A percentile compares a stretch with the other conserved stretches of the same genome.
phyloP scores from a whole-genome alignment of 805 yeast species.

The Myxozyma vanderwaltii region DNA sequence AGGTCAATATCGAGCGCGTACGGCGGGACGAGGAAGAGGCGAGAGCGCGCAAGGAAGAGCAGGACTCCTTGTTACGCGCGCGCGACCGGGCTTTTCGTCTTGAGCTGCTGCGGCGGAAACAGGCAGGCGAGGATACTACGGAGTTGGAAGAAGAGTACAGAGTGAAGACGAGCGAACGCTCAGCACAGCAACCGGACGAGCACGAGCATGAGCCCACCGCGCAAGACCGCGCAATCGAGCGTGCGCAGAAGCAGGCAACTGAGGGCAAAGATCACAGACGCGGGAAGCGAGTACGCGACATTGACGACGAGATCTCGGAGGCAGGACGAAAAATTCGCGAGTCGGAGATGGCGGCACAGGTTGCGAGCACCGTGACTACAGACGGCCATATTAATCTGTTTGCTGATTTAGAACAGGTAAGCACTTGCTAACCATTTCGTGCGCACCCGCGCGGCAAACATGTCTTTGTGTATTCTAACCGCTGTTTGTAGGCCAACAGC shows the following conservation, averaged over 20 bases:
- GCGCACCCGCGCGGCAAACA: neutral
- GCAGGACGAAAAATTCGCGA: slow-evolving; percentile 1
- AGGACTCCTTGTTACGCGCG: slow-evolving; percentile 16
- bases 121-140: slow-evolving; percentile 8
- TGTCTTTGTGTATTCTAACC: neutral
- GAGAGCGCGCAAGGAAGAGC: slow-evolving; percentile 22
- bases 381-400: slow-evolving; percentile 28
- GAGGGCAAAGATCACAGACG: neutral
- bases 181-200: neutral
- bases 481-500: neutral
- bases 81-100: slow-evolving; percentile 30
- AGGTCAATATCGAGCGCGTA: slow-evolving; percentile 38
- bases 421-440: neutral
- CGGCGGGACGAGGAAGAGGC: slow-evolving; percentile 39
- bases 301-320: slow-evolving; percentile 15
- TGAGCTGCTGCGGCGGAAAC: slow-evolving; percentile 26
- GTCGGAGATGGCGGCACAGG: neutral
- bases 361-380: neutral
- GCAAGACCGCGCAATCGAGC: neutral
- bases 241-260: neutral
- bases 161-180: neutral
- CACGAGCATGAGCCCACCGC: slow-evolving; percentile 1
- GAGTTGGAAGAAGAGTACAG: slow-evolving; percentile 2
- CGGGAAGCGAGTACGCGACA: neutral
- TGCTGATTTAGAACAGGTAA: slow-evolving; percentile 23